phyloP scores from a whole-genome alignment of 345 rosid genomes.

The Eucalyptus polybractea region DNA sequence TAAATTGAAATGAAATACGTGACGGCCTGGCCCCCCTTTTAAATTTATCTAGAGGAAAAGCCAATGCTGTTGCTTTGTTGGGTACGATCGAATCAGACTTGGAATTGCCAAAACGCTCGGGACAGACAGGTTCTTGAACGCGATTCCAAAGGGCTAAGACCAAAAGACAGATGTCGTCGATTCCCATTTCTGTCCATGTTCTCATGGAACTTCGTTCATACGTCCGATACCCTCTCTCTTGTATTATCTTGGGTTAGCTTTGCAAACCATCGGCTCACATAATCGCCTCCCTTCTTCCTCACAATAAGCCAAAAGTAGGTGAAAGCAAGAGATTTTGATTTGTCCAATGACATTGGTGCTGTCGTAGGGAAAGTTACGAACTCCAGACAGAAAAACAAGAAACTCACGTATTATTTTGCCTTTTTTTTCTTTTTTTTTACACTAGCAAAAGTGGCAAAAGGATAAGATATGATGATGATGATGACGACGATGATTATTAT shows the following conservation, averaged over 20 bases:
- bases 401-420: background rate
- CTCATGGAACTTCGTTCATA: background rate
- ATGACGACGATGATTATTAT: background rate
- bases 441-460: background rate
- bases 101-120: background rate
- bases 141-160: background rate
- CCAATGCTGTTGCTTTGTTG: background rate
- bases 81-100: background rate
- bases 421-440: background rate
- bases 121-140: background rate
- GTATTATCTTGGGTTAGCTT: background rate
- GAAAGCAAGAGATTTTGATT: background rate
- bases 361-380: background rate
- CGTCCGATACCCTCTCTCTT: background rate
- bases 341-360: background rate
- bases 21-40: accelerated
- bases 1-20: background rate
- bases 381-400: background rate
- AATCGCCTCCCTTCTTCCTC: background rate
- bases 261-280: background rate
- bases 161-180: background rate
- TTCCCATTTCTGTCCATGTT: background rate
- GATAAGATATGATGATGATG: background rate
- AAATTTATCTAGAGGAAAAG: background rate
- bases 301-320: background rate